Base-by-base conservation (phyloP, 2,329 filamentous ascomycete species). In the Botrytis deweyae region DNA sequence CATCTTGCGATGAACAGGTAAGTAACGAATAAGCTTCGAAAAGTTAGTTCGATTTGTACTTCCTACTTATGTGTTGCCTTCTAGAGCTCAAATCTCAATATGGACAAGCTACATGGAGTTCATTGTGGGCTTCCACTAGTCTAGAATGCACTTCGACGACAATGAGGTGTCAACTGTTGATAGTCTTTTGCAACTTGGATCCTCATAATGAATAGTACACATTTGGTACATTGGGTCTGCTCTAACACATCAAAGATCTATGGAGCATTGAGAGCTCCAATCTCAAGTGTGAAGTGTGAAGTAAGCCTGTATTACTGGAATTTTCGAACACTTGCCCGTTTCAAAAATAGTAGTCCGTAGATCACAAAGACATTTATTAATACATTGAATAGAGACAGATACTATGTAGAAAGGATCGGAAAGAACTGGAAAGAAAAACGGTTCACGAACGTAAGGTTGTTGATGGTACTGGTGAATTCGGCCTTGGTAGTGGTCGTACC, bases 1-100 rank as follows among this genome's bases (percentile, higher is more conserved):
- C 92, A 90, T 66, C 91, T 89, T 22, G 84, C 91, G 59, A 94
- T 81, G 80, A 94, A 94, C 10, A 94, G 84, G 72, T 89, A 89
- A 72, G 94, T 87, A 78, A 94, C 89, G 81, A 90, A 93, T 0
- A 94, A 83, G 1, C 88, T 89, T 74, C 16, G 38, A 42, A 55
- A 10, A 40, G 52, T 72, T 22, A 72, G 71, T 61, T 44, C n/a
- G 8, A n/a, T 3, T 36, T 38, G 40, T 46, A 38, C 44, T 25
- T 69, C 20, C n/a, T 58, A n/a, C 1, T 33, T 42, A 6, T 14
- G 0, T 20, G 18, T 33, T 2, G 36, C n/a, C 18, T n/a, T 42
- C 25, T 10, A 58, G 10, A 42, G 16, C 29, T 36, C 7, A 25
- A 42, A 58, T 33, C 5, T 9, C 49, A 33, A 42, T 16, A 68